Evolutionary conservation across 495 filamentous ascomycete genomes (phyloP).

Genomic region (Annulohypoxylon moriforme): DNA sequence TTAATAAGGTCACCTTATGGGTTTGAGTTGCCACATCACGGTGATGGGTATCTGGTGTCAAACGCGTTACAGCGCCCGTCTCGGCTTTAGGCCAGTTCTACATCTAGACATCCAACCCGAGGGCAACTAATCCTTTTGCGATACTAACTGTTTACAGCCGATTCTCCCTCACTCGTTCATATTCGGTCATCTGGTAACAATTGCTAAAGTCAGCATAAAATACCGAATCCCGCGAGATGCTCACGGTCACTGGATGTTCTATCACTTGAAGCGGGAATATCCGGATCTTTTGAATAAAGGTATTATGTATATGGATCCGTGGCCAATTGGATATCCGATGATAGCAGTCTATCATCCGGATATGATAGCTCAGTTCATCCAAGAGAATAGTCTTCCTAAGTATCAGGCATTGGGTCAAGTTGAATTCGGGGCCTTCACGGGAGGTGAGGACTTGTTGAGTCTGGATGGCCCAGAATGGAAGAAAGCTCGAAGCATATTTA

Average conservation of each 20-base stretch:
- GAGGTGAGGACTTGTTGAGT: conserved; percentile 50
- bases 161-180: conserved; percentile 55
- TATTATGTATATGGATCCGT: conserved; percentile 58
- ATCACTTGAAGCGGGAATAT: conserved; percentile 37
- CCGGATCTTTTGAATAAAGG: conserved; percentile 43
- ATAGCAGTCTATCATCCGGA: conserved; percentile 52
- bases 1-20: neutral
- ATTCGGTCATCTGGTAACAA: conserved; percentile 49
- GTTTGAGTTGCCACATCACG: neutral
- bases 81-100: neutral
- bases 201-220: conserved; percentile 43
- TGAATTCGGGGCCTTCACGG: conserved; percentile 51
- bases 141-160: conserved; percentile 38
- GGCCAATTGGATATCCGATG: conserved; percentile 55
- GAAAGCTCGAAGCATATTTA: conserved; percentile 55
- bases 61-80: neutral
- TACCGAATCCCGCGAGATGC: conserved; percentile 41
- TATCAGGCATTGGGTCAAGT: conserved; percentile 31
- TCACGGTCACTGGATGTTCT: conserved; percentile 33
- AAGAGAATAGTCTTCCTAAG: conserved; percentile 52
- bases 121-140: neutral
- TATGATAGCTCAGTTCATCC: conserved; percentile 51
- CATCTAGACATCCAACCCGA: neutral
- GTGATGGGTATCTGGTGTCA: neutral
- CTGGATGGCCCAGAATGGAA: conserved; percentile 57